Evolutionary conservation across 495 filamentous ascomycete genomes (phyloP), one percentile per base, ranked within the genome.

Genomic region (Extremus antarcticus): DNA sequence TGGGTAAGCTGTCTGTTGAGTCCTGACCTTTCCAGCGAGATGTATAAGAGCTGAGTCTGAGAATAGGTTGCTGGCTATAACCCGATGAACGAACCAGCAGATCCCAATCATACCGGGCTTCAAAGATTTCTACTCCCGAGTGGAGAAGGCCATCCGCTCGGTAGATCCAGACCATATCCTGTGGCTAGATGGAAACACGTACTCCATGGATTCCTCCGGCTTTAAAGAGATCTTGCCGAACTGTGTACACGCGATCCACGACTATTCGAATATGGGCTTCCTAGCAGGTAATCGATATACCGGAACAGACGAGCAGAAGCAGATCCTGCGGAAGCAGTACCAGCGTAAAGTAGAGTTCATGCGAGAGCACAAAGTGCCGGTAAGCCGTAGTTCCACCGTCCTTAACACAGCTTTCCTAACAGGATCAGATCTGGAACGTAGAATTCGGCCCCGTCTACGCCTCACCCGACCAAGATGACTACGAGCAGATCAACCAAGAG

Each of bases 391-490:
- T 4, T 13, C 29, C 29, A 35, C 29, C 29, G n/a, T 35, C 29
- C 29, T 7, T 13, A 35, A 4, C 29, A 4, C 29, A 35, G 4
- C 29, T 13, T 13, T 35, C 29, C 29, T 35, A 35, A 35, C 13
- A 13, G 4, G 13, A 4, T 7, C 13, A 35, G 29, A 75, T 79
- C 62, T 85, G 80, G 81, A 85, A 85, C 58, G 81, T 81, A 47
- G 81, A 84, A 57, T 85, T 82, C 52, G 81, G 81, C 0, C 81
- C 80, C 2, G 79, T 84, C 2, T 85, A 84, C 59, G 76, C 74
- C 3, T 61, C 71, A 35, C 60, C 66, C 2, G 51, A 23, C 39
- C 50, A 62, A 19, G 67, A 68, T 1, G 66, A 72, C 41, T 60
- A 72, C 7, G 64, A 70, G 2, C 57, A 65, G 24, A 74, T 75